A percentile compares a stretch with the other conserved stretches of the same genome.
Evolutionary conservation across 2,329 filamentous ascomycete genomes (phyloP).

Genomic region (Fusarium multiceps): DNA sequence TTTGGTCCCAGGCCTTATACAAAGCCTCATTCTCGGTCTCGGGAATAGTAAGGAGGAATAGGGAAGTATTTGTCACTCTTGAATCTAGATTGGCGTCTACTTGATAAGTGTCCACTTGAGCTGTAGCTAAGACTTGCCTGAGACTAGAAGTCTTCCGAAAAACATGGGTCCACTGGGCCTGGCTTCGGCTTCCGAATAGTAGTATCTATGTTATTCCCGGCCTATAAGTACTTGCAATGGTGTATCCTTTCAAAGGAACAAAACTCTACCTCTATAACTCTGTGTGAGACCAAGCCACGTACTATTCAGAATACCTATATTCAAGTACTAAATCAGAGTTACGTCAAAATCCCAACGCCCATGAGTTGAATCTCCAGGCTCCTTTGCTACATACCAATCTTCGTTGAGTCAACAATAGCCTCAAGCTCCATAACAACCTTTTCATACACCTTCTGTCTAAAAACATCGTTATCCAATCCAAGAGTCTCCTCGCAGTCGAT

Average conservation of each 20-base stretch:
- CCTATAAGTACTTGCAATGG: neutral
- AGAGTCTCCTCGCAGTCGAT: constrained; percentile 16
- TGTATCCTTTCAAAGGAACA: fast-evolving
- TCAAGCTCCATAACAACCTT: constrained; percentile 25
- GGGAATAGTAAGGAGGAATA: neutral
- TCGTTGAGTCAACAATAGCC: constrained; percentile 11
- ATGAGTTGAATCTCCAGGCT: fast-evolving
- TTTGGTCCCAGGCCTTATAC: neutral
- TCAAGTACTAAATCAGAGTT: neutral
- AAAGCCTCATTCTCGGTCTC: neutral
- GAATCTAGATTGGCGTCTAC: neutral
- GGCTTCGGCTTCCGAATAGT: neutral
- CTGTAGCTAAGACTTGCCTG: neutral
- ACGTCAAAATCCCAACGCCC: fast-evolving
- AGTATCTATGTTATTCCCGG: neutral
- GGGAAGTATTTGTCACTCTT: neutral
- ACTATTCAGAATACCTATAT: fast-evolving
- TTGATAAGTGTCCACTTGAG: neutral
- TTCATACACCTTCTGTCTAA: constrained; percentile 14
- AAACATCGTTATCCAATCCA: constrained; percentile 18
- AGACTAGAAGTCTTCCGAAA: neutral
- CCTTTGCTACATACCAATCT: neutral
- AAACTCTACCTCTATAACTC: fast-evolving
- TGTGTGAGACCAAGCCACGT: no score
- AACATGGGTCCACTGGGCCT: neutral